Conservation (phyloP, 306 rosid genomes). For the Coriaria nepalensis region DNA sequence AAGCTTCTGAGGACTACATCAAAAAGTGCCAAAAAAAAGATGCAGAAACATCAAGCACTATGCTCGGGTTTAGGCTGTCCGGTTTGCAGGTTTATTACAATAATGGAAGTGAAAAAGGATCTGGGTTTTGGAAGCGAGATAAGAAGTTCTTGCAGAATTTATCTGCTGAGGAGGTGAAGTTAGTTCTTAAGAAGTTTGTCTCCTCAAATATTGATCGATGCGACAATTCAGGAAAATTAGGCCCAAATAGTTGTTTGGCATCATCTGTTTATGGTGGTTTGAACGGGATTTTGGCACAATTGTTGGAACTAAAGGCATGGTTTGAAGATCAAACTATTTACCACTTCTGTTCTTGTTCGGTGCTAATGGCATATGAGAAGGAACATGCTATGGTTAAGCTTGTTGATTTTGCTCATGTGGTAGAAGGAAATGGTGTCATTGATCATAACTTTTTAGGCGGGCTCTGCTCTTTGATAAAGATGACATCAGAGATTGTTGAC, state of each 20-base stretch:
- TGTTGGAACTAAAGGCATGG: slow-evolving; percentile 64
- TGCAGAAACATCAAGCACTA: slow-evolving; percentile 24
- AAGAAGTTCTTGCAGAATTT: slow-evolving; percentile 18
- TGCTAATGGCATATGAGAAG: slow-evolving; percentile 47
- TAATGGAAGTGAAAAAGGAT: slow-evolving; percentile 17
- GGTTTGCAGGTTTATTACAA: slow-evolving; percentile 48
- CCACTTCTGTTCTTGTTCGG: slow-evolving; percentile 61
- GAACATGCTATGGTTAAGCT: slow-evolving; percentile 39
- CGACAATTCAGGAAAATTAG: slow-evolving; percentile 9
- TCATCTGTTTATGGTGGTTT: slow-evolving; percentile 37
- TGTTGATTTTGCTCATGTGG: slow-evolving; percentile 70
- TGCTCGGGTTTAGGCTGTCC: slow-evolving; percentile 57
- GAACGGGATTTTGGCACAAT: slow-evolving; percentile 37
- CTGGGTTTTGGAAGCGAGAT: slow-evolving; percentile 46
- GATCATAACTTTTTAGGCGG: slow-evolving; percentile 96
- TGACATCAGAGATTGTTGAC: slow-evolving; percentile 41
- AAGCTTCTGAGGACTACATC: slow-evolving; percentile 49
- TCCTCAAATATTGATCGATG: slow-evolving; percentile 37
- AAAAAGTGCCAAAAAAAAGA: slow-evolving; percentile 41
- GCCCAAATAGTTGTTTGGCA: slow-evolving; percentile 39
- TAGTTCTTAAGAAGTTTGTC: slow-evolving; percentile 42
- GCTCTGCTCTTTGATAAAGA: slow-evolving; percentile 71
- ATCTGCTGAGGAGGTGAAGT: slow-evolving; percentile 17
- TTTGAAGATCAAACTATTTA: slow-evolving; percentile 67
- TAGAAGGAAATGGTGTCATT: slow-evolving; percentile 44